These are phyloP conservation scores for Fomitopsis schrenkii DNA, from an alignment of 1,284 basidiomycete species.

Conservation along the genomic window DNA sequence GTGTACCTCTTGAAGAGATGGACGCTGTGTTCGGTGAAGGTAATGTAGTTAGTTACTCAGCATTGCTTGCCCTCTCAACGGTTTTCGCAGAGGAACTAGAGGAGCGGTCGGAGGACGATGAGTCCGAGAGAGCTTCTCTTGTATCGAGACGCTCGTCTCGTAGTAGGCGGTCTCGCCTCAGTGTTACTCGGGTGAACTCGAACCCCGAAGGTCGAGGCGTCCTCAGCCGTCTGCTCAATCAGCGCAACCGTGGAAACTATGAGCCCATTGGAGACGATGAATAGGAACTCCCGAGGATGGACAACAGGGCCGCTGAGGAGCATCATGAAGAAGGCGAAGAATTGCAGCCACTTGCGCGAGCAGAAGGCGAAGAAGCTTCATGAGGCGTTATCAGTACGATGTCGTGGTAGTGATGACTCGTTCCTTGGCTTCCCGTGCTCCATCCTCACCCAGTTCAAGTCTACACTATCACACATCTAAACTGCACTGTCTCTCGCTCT, in stretches of 20 bases:
- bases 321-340: slow-evolving; percentile 16
- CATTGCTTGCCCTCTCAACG: slow-evolving; percentile 14
- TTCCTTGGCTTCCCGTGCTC: slow-evolving; percentile 3
- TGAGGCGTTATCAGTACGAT: slow-evolving; percentile 7
- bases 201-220: slow-evolving; percentile 33
- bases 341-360: slow-evolving; percentile 10
- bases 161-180: slow-evolving; percentile 31
- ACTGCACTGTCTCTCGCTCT: neutral
- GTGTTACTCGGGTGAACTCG: slow-evolving; percentile 15
- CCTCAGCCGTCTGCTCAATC: slow-evolving; percentile 49
- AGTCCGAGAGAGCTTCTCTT: slow-evolving; percentile 65
- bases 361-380: slow-evolving; percentile 13
- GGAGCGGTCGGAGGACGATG: slow-evolving; percentile 62
- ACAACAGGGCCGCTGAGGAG: slow-evolving; percentile 26
- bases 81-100: slow-evolving; percentile 45
- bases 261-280: slow-evolving; percentile 52
- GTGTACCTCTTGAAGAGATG: slow-evolving; percentile 80
- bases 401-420: slow-evolving; percentile 14
- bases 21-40: slow-evolving; percentile 82
- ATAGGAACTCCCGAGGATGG: slow-evolving; percentile 71
- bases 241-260: slow-evolving; percentile 45
- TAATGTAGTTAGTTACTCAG: slow-evolving; percentile 20
- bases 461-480: slow-evolving; percentile 9
- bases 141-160: slow-evolving; percentile 37
- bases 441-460: slow-evolving; percentile 13